Percentiles rank a stretch among this genome's conserved stretches.
Evolutionary conservation across 2,329 filamentous ascomycete species (phyloP).

Genomic region (Fusarium citri): DNA sequence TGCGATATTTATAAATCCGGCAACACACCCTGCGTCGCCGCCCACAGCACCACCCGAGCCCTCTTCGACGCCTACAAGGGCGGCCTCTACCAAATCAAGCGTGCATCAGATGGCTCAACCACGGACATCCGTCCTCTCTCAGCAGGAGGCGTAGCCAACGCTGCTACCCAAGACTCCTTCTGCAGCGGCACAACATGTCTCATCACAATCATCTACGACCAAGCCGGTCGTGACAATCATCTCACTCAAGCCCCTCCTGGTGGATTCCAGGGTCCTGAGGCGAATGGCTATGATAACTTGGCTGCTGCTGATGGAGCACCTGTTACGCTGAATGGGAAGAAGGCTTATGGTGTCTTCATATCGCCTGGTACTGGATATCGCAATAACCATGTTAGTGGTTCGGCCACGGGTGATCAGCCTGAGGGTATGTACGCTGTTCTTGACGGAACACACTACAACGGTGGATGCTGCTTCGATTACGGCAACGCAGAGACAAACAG

Average conservation of each 20-base stretch:
- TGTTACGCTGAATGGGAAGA: conserved; percentile 27
- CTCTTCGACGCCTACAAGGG: conserved; percentile 6
- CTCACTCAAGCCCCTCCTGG: conserved; percentile 69
- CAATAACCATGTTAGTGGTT: conserved; percentile 17
- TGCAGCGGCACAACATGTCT: conserved; percentile 70
- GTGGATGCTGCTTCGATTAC: conserved; percentile 26
- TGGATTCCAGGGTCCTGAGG: conserved; percentile 54
- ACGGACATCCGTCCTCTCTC: conserved; percentile 44
- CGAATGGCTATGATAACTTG: conserved; percentile 21
- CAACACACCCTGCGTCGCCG: conserved; percentile 27
- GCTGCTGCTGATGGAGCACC: conserved; percentile 27
- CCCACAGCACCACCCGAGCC: conserved; percentile 21
- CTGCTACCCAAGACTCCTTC: conserved; percentile 70
- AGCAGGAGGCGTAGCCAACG: conserved; percentile 72
- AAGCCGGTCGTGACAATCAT: conserved; percentile 71
- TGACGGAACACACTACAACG: conserved; percentile 31
- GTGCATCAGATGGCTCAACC: conserved; percentile 18
- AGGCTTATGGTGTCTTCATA: conserved; percentile 27
- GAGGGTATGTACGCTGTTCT: conserved; percentile 31
- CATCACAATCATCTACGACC: conserved; percentile 74
- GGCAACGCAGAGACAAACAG: conserved; percentile 57
- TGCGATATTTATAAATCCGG: conserved; percentile 26
- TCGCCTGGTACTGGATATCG: conserved; percentile 26
- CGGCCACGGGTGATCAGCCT: conserved; percentile 13
- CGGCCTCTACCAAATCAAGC: conserved; percentile 27